Evolutionary conservation across 129 eudicot species (phyloP), one percentile per base, ranked within the genome.

Genomic region (Artemisia annua): DNA sequence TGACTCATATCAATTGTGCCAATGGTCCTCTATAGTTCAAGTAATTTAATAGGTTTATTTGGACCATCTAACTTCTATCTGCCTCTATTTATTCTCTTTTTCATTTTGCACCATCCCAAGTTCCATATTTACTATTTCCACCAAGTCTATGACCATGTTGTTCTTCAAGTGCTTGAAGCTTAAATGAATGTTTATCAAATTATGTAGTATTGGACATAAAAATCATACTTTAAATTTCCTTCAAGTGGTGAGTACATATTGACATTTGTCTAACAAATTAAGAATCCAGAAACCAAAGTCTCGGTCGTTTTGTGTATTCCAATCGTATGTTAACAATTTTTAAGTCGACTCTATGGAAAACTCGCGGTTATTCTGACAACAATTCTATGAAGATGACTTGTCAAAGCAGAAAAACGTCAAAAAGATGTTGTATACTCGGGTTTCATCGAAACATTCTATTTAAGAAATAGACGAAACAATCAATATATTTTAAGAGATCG

Each of bases 41-140:
- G 51, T 17, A 32, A 53, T 51, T 69, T 52, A 69, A 50, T 69
- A 52, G 48, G 73, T 69, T 53, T 6, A 67, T 4, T 30, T 66
- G 79, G 73, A 75, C 73, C 79, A 65, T 53, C 55, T 58, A 53
- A 71, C 62, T 52, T 71, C 52, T 46, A 57, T 20, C 39, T 32
- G 3, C 63, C 14, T 68, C 56, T 46, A 66, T 75, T 67, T 59
- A 75, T 66, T 69, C 51, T 75, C 74, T 46, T 66, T 56, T 56
- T 60, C 46, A 22, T 44, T 65, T 54, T 75, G 32, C 67, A 66
- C 59, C 60, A 46, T 46, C 59, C 19, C 22, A 75, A 66, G 39
- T 44, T n/a, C 13, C 15, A 55, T n/a, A 75, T 67, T 66, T 67
- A 75, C 32, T 56, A 15, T 56, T 44, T 67, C 55, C 72, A 75